These are phyloP conservation scores for Boletus sp. DNA, from an alignment of 1,284 basidiomycete species.

Conservation along the genomic window DNA sequence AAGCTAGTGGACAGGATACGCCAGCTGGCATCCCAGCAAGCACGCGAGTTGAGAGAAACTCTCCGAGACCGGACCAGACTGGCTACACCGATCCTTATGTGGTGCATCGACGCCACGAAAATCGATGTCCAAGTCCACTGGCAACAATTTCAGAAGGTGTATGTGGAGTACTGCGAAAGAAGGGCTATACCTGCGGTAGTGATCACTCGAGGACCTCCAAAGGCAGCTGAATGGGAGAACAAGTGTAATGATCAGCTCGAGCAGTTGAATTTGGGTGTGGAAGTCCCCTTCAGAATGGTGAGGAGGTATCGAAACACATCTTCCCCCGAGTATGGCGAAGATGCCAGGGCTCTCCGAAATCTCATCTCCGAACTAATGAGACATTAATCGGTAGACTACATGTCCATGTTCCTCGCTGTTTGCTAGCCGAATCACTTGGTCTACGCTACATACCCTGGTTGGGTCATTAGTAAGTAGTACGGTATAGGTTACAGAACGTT, in stretches of 20 bases:
- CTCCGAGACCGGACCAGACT: conserved; percentile 13
- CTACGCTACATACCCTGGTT: conserved; percentile 4
- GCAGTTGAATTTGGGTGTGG: conserved; percentile 7
- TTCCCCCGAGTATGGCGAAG: conserved; percentile 16
- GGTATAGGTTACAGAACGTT: neutral
- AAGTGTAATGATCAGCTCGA: conserved; percentile 18
- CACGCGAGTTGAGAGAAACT: conserved; percentile 19
- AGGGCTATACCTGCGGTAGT: conserved; percentile 24
- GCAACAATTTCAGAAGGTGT: conserved; percentile 24
- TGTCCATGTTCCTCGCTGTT: neutral
- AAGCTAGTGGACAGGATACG: conserved; percentile 16
- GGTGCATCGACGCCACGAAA: conserved; percentile 28
- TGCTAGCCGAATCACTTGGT: neutral
- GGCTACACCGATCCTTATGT: conserved; percentile 21
- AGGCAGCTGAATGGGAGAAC: conserved; percentile 14
- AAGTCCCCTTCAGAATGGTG: conserved; percentile 15
- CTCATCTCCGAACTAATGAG: conserved; percentile 9
- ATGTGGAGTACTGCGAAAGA: conserved; percentile 25
- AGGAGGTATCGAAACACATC: conserved; percentile 8
- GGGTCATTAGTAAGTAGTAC: neutral
- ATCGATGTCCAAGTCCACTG: conserved; percentile 19
- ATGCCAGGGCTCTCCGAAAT: conserved; percentile 15
- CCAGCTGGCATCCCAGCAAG: conserved; percentile 12
- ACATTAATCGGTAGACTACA: conserved; percentile 1
- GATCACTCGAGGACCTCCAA: conserved; percentile 16